Evolutionary conservation across 805 yeast genomes (phyloP).

Genomic region (Ogataea allantospora): DNA sequence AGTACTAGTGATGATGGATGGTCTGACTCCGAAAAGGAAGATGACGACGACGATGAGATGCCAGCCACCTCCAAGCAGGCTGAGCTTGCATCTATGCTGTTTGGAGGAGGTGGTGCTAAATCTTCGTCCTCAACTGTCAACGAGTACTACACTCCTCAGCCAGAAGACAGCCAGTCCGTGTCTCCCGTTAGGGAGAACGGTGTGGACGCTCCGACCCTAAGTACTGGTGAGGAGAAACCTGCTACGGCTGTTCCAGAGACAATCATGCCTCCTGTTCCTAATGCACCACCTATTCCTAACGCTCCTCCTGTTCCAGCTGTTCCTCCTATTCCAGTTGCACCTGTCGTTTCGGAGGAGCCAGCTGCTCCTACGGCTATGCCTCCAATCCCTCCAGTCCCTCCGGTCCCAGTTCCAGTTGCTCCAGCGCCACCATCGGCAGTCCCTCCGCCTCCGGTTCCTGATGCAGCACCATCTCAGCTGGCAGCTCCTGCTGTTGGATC

Average conservation of each 20-base stretch:
- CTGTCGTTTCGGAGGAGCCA: conserved; percentile 16
- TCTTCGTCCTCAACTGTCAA: conserved; percentile 29
- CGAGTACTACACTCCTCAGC: conserved; percentile 22
- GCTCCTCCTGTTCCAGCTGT: conserved; percentile 20
- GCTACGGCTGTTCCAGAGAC: conserved; percentile 2
- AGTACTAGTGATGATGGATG: conserved; percentile 42
- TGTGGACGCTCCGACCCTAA: too few species aligned
- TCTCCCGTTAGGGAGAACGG: neutral
- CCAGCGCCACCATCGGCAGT: conserved; percentile 22
- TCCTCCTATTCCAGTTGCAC: conserved; percentile 15
- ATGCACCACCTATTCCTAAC: conserved; percentile 17
- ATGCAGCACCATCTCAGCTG: conserved; percentile 40
- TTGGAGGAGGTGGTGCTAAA: conserved; percentile 57
- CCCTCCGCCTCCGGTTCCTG: conserved; percentile 30
- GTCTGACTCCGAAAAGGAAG: conserved; percentile 41
- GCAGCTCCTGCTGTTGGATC: conserved; percentile 31
- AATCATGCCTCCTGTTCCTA: conserved; percentile 11
- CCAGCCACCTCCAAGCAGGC: conserved; percentile 53
- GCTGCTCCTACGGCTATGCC: conserved; percentile 17
- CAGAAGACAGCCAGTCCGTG: neutral
- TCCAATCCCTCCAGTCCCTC: conserved; percentile 4
- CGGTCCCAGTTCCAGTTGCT: conserved; percentile 20
- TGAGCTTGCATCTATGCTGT: conserved; percentile 51
- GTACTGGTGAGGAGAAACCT: neutral
- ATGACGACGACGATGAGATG: conserved; percentile 46